Evolutionary conservation across 805 yeast genomes (phyloP).

Genomic region (Candida insectorum): DNA sequence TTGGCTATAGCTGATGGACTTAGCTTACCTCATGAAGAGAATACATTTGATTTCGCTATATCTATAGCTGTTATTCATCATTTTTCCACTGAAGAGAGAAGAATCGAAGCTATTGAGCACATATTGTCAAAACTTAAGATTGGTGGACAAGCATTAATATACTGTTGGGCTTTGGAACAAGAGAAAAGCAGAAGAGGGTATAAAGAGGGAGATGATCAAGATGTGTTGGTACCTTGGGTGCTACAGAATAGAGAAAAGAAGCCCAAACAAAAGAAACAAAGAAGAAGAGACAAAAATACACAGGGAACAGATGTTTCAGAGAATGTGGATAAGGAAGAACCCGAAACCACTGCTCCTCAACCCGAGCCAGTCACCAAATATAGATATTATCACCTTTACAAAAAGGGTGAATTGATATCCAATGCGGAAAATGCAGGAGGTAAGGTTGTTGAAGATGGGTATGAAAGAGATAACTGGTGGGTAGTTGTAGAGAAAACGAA

Average conservation of each 20-base stretch:
- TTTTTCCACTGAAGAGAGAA: slow-evolving; percentile 78
- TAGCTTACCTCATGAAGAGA: slow-evolving; percentile 36
- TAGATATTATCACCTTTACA: slow-evolving; percentile 86
- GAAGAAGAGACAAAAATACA: slow-evolving; percentile 6
- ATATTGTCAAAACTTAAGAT: slow-evolving; percentile 55
- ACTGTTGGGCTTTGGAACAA: slow-evolving; percentile 98
- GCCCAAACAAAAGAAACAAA: slow-evolving; percentile 18
- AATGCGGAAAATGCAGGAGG: slow-evolving; percentile 76
- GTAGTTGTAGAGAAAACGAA: slow-evolving; percentile 21
- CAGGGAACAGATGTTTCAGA: slow-evolving; percentile 6
- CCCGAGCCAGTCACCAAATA: slow-evolving; percentile 53
- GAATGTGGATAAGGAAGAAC: slow-evolving; percentile 4
- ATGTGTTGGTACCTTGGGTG: slow-evolving; percentile 96
- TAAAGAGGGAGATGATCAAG: slow-evolving; percentile 88
- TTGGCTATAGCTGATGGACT: slow-evolving; percentile 82
- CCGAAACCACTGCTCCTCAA: slow-evolving; percentile 15
- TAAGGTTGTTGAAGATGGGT: slow-evolving; percentile 63
- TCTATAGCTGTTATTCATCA: slow-evolving; percentile 96
- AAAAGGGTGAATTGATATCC: slow-evolving; percentile 73
- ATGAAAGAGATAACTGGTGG: slow-evolving; percentile 97
- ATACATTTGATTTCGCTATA: slow-evolving; percentile 76
- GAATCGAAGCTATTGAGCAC: slow-evolving; percentile 70
- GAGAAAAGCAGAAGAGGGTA: slow-evolving; percentile 85
- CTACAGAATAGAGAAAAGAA: slow-evolving; percentile 48
- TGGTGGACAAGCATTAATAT: slow-evolving; percentile 73